Evolutionary conservation across 495 filamentous ascomycete genomes (phyloP), one percentile per base, ranked within the genome.

Genomic region (Xylaria palmicola): DNA sequence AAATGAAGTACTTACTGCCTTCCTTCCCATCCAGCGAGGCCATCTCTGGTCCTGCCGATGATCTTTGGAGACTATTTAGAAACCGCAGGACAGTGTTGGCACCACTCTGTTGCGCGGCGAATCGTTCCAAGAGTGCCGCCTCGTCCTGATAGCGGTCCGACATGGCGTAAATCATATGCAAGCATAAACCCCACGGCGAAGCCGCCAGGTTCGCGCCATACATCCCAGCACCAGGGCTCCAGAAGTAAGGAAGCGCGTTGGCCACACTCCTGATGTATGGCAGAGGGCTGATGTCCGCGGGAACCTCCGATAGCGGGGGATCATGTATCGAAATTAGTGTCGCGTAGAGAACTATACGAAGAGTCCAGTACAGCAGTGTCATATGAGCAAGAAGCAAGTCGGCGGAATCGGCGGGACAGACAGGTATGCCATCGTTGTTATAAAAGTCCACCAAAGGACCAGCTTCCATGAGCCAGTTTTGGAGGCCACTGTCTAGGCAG

Each of bases 181-280:
- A 26, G n/a, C 26, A 34, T 4, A 60, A 0, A 10, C 58, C 58
- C 47, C 36, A 54, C 1, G 49, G 39, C 13, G 37, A 26, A 26
- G 58, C 58, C 19, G 58, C 58, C 37, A 60, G 15, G 29, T 45
- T 29, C 2, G 58, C 48, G 13, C 48, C 49, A 19, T 29, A 40
- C 29, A 60, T 22, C 19, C 58, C 58, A 17, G 58, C 58, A 19
- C 26, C 39, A 12, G 27, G 26, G 12, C 40, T 34, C 58, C 47
- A 60, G 58, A 60, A 53, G 30, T 53, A 60, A 0, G 47, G 58
- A 17, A 60, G 58, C 24, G 58, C 47, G 6, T 53, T 44, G 19
- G 58, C 48, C 26, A 60, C 24, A 6, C 7, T 22, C 3, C 58
- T 37, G 13, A 54, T 22, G 29, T 43, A 60, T 20, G 58, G 47